Evolutionary conservation across 495 filamentous ascomycete genomes (phyloP), one percentile per base, ranked within the genome.

Genomic region (Astrothelium subdiscretum): DNA sequence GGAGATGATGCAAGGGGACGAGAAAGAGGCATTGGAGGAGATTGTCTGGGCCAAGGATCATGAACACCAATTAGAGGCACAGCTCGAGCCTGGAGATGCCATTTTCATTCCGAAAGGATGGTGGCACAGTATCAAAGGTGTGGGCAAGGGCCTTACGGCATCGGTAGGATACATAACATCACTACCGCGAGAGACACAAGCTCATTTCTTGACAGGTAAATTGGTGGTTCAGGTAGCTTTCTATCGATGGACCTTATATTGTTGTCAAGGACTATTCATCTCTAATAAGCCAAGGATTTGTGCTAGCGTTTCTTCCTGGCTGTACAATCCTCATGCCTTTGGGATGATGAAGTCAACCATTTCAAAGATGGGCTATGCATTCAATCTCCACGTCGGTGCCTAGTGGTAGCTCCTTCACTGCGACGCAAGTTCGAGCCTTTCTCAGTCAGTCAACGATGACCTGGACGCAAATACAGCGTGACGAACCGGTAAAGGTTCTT

Each of bases 51-150:
- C 73, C 1, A 68, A 75, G 63, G 43, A 61, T 10, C 68, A 73
- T 26, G 65, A 86, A 85, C 74, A 71, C 1, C 67, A 74, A 68
- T 18, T 52, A 12, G 69, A 71, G 3, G 85, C 80, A 12, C 61
- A 67, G n/a, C 67, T 96, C 32, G 70, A 73, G 2, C 74, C 79
- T 15, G 86, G 88, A 0, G 91, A 97, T 77, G 84, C 79, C 0
- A 62, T 97, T 48, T 97, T 92, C 70, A 92, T 98, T 61, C 94
- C 92, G 0, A 84, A 82, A 63, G 90, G 90, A 13, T 98, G 91
- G 91, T 98, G 94, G 94, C 94, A 98, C 80, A 91, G 88, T 70
- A 84, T 98, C 58, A 87, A 83, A 68, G 90, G 92, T 24, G 67
- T 83, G 59, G 88, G 86, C 15, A 66, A 77, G 24, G 81, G 83